Conservation (phyloP, 768 basidiomycete species). For the Hypholoma sublateritium region DNA sequence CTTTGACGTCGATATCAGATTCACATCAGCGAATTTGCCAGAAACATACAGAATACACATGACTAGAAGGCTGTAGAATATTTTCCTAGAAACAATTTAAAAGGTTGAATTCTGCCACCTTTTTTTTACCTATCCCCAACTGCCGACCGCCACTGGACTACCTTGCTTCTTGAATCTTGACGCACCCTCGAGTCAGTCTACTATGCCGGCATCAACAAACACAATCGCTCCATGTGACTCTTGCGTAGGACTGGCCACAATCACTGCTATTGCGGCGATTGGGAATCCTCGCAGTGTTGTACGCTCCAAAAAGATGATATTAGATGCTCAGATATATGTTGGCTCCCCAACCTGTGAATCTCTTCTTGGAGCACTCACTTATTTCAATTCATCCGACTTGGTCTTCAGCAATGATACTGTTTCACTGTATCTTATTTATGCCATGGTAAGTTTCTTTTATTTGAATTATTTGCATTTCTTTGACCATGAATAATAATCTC, state of each 20-base stretch:
- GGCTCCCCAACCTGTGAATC: conserved; percentile 1
- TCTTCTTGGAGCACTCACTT: conserved; percentile 1
- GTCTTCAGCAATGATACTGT: not conserved
- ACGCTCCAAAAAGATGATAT: not conserved
- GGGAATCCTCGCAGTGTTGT: not conserved
- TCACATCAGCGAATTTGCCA: no score
- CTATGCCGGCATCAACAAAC: not conserved
- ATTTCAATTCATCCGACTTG: not conserved
- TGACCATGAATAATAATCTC: no score
- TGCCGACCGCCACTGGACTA: no score
- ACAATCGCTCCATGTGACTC: not conserved
- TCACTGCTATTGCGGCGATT: conserved; percentile 9
- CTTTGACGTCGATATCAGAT: no score
- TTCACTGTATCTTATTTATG: not conserved
- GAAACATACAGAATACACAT: no score
- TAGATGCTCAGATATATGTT: conserved; percentile 8
- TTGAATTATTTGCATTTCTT: no score
- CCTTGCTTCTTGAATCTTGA: no score
- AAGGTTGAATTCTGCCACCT: no score
- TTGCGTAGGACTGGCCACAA: not conserved
- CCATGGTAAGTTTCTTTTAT: not conserved
- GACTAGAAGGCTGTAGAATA: no score
- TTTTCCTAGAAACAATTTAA: no score
- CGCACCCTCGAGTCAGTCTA: no score
- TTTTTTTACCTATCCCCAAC: no score